Evolutionary conservation across 495 filamentous ascomycete genomes (phyloP), one percentile per base, ranked within the genome.

Genomic region (Trichocladium antarcticum): DNA sequence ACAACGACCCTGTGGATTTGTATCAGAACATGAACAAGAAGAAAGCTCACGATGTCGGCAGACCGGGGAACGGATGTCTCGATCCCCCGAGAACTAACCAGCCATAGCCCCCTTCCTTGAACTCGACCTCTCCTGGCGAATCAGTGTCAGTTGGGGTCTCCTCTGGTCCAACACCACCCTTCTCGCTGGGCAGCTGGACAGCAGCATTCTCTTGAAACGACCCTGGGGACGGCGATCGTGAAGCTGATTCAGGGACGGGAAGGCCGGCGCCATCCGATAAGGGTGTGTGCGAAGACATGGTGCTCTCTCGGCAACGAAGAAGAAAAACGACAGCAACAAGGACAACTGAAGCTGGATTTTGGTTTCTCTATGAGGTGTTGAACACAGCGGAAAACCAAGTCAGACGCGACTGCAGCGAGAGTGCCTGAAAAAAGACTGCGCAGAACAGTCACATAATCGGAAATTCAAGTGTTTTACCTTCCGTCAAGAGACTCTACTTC

Each of bases 101-200:
- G 24, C 70, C 70, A 57, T 70, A 73, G 10, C 70, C 70, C 6
- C 70, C 70, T 45, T 73, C 70, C 16, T 63, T 64, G 49, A 71
- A 68, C 34, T 70, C 67, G 3, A 46, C 47, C 35, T 56, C 53
- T 16, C 40, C 42, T 9, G 49, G 44, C 9, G 57, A 58, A 14
- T 60, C 58, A 21, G 55, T 58, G 0, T 62, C 57, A 1, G 41
- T 39, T 35, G 52, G 54, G 10, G 47, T 57, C 12, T 51, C 56
- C 1, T 58, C 53, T 17, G 43, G 48, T 7, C 43, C 49, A 10
- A 19, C n/a, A n/a, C 40, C 41, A n/a, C 40, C 41, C 31, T 54
- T 53, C 31, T 55, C 45, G 38, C 32, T 21, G 3, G 36, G n/a
- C 6, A 24, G 17, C 11, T n/a, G 32, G 17, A 10, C 38, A 9